These are phyloP conservation scores for Gymnopilus dilepis DNA, from an alignment of 768 basidiomycete species.

Conservation along the genomic window DNA sequence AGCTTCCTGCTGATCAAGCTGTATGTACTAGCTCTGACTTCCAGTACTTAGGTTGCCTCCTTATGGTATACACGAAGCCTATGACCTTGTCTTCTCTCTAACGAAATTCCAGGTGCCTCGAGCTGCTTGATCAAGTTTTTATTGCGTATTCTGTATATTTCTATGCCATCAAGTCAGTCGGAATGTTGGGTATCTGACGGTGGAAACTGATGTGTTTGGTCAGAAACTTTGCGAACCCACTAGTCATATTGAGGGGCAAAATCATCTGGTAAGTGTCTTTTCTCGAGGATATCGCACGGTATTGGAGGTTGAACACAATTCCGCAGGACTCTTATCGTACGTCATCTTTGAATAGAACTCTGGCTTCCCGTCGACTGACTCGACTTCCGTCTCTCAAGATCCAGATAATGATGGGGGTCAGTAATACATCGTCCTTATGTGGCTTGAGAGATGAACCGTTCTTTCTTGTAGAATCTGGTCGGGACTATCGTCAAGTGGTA, in stretches of 20 bases:
- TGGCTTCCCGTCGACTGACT: neutral
- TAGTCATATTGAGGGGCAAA: slow-evolving; percentile 30
- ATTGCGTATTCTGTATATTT: slow-evolving; percentile 58
- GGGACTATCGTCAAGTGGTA: slow-evolving; percentile 63
- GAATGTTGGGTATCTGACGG: neutral
- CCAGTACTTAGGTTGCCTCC: slow-evolving; percentile 29
- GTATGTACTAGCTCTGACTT: neutral
- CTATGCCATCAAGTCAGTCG: slow-evolving; percentile 57
- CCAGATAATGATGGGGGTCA: slow-evolving; percentile 42
- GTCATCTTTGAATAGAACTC: slow-evolving; percentile 10
- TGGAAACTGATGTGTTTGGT: slow-evolving; percentile 1
- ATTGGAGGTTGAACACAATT: neutral
- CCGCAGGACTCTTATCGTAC: slow-evolving; percentile 43
- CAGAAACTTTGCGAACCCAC: slow-evolving; percentile 43
- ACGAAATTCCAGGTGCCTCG: slow-evolving; percentile 44
- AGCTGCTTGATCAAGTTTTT: slow-evolving; percentile 53
- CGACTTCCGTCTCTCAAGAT: slow-evolving; percentile 19
- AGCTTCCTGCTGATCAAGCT: slow-evolving; percentile 12
- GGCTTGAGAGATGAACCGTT: too few relatives aligned
- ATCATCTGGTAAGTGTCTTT: slow-evolving; percentile 43
- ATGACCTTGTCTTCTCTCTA: neutral
- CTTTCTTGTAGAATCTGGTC: slow-evolving; percentile 31
- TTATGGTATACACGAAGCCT: slow-evolving; percentile 30
- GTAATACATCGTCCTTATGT: too few relatives aligned
- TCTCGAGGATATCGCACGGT: neutral